Base-by-base conservation (phyloP, 306 rosid genomes). In the Cyamopsis tetragonoloba region DNA sequence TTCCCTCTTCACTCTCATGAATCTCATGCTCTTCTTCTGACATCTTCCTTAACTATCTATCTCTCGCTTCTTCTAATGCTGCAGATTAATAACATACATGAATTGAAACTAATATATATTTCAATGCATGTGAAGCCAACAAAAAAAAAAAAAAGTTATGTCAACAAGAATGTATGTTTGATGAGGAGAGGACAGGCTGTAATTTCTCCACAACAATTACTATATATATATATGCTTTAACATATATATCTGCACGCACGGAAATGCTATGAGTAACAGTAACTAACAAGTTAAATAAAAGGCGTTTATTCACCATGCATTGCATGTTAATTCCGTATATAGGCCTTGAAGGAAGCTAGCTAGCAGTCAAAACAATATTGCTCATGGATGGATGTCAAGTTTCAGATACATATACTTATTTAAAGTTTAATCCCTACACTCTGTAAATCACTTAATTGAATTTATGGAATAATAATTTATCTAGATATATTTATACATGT, bases 171-270 rank as follows among this genome's bases (percentile, higher is more conserved):
- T 55, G 44, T 55, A 53, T 68, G n/a, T n/a, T n/a, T n/a, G n/a
- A n/a, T n/a, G n/a, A n/a, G n/a, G n/a, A n/a, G 43, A 38, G 35
- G 73, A 66, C 73, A 74, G 50, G 68, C 68, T 65, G 79, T 74
- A 55, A 68, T 74, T 65, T 70, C 22, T 70, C 68, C 20, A 4
- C 14, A 38, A 48, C 74, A 58, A 49, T 58, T 50, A 70, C 55
- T 58, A 19, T n/a, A n/a, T n/a, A n/a, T n/a, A n/a, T n/a, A n/a
- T n/a, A n/a, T 32, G 30, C 68, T 55, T 56, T 30, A 57, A 44
- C n/a, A n/a, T n/a, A n/a, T n/a, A 24, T 32, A 54, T 15, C n/a
- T 24, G 35, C 5, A 66, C 30, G 58, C 65, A 57, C 55, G 39
- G 55, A 57, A 57, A 75, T 72, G 34, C 70, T 67, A 49, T 28